Conservation (phyloP, 1,139 yeast genomes). For the Saccharomyces hybrid region DNA sequence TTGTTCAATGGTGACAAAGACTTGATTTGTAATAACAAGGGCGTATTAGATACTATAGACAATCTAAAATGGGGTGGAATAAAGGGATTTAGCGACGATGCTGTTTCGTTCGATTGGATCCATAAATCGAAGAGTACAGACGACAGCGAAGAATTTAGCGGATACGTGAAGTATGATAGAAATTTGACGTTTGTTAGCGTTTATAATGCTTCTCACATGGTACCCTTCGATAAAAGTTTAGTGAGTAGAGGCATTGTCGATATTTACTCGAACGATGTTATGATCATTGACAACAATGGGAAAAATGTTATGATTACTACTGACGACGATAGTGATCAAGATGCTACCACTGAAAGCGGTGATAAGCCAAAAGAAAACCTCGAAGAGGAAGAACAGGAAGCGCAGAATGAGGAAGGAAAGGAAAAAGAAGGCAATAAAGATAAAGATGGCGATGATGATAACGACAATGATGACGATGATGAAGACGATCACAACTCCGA, state of each 20-base stretch:
- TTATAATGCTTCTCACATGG: slow-evolving; percentile 85
- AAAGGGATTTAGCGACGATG: slow-evolving; percentile 45
- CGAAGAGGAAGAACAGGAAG: slow-evolving; percentile 6
- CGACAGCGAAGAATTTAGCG: slow-evolving; percentile 35
- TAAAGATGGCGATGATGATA: slow-evolving; percentile 9
- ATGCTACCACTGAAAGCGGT: slow-evolving; percentile 9
- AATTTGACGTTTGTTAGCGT: slow-evolving; percentile 73
- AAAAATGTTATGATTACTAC: slow-evolving; percentile 12
- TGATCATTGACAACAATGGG: slow-evolving; percentile 11
- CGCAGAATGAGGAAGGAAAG: slow-evolving; percentile 6
- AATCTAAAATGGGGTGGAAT: slow-evolving; percentile 62
- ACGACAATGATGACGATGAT: slow-evolving; percentile 6
- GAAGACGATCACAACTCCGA: slow-evolving; percentile 2
- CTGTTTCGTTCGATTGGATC: slow-evolving; percentile 41
- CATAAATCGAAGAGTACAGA: slow-evolving; percentile 44
- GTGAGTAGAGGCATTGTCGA: slow-evolving; percentile 65
- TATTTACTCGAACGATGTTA: slow-evolving; percentile 24
- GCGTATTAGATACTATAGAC: slow-evolving; percentile 60
- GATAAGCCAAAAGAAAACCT: slow-evolving; percentile 3
- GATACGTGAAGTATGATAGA: slow-evolving; percentile 49
- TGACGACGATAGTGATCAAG: slow-evolving; percentile 15
- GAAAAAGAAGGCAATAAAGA: slow-evolving; percentile 5
- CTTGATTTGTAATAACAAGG: slow-evolving; percentile 75
- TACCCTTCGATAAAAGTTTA: slow-evolving; percentile 75
- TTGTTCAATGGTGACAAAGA: slow-evolving; percentile 86